Base-by-base conservation (phyloP, 2,329 filamentous ascomycete species). In the Fonsecaea erecta region DNA sequence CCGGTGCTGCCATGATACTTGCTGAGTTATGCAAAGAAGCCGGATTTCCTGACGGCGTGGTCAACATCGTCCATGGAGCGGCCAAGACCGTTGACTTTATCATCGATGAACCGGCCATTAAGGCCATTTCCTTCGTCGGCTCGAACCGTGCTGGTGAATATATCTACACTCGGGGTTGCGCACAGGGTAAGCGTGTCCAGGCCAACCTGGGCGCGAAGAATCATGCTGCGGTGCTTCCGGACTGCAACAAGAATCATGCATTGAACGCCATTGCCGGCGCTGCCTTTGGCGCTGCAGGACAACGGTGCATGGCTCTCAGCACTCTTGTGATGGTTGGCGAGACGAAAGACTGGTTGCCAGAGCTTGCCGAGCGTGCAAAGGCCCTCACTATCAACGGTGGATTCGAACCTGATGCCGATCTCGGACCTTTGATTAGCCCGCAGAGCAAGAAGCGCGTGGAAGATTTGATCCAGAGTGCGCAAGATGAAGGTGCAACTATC, bases 151-250 rank as follows among this genome's bases (percentile, higher is more conserved):
- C 87, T 8, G 88, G 88, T 62, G 87, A 90, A 73, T 90, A 90
- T 77, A 89, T 90, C 76, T 89, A 84, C 78, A 79, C 81, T 46
- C 85, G 87, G 52, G 87, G 83, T n/a, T 87, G 85, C n/a, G 87
- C 87, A 72, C 87, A 89, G 63, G 87, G 88, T 69, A 90, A 90
- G 80, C 85, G 88, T 71, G 86, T 88, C 18, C 88, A 90, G 77
- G 87, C 87, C 73, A 90, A 90, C 76, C 76, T 90, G 63, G 87
- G 88, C 34, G 88, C 87, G 2, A 90, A 90, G 82, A 90, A 90
- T 80, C 88, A 90, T 75, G 87, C 86, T 51, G 85, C 86, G 53
- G 82, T 90, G 26, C 79, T 90, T 30, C 87, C 87, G 1, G 88
- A 90, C 76, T 86, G 83, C 80, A 88, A 89, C 80, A 89, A 88